Base-by-base conservation (phyloP, 2,329 filamentous ascomycete species). In the Lachnellula occidentalis region DNA sequence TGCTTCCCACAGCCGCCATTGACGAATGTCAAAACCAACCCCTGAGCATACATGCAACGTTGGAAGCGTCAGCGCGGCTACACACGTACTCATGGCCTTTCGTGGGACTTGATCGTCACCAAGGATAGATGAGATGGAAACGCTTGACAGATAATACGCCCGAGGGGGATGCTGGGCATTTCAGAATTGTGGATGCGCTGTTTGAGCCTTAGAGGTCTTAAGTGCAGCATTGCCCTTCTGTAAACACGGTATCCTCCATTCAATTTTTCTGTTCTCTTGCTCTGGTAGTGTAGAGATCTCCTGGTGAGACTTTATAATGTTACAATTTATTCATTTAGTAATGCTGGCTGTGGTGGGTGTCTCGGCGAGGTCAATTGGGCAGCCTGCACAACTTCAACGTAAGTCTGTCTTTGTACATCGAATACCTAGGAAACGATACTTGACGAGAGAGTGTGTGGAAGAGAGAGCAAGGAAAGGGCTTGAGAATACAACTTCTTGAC, bases 321-420 rank as follows among this genome's bases (percentile, higher is more conserved):
- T 61, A 56, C 56, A 55, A n/a, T 34, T 47, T 50, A 55, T 51
- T 54, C 36, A 56, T 55, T 56, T 61, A 53, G 56, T 60, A 46
- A 45, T 56, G 34, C 45, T 51, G 43, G 54, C 49, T 46, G 55
- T 59, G 36, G 41, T 50, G 56, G 45, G 50, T 21, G 59, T 59
- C 37, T 53, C 45, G 45, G 54, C 56, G 11, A 55, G 58, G 43
- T 53, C 58, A 15, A 57, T 60, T 53, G 56, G 46, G 19, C 51
- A 51, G 34, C 55, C 58, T 54, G 54, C 43, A 31, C 51, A 51
- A 45, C 54, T 59, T 55, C 56, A 55, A 55, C 39, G 15, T 51
- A 12, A 42, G 36, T 45, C 19, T 43, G 34, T 9, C 34, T 24
- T 7, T 34, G 17, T 39, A 17, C 31, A 46, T 45, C 19, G 14